These are phyloP conservation scores for Yueomyces sinensis DNA, from an alignment of 805 yeast species.

Conservation along the genomic window DNA sequence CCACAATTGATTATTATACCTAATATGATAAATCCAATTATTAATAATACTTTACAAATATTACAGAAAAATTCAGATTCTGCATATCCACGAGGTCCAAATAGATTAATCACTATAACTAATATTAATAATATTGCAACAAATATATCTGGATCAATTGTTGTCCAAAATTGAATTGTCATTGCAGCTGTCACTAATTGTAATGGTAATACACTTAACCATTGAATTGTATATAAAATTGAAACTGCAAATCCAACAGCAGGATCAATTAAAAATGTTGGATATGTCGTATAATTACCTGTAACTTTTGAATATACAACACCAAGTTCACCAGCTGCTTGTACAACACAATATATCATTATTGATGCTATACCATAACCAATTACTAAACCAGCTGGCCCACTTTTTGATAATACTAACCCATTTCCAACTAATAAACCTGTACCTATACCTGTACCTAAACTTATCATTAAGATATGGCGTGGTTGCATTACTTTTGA, in stretches of 20 bases:
- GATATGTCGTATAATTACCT: constrained; percentile 51
- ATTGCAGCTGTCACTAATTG: constrained; percentile 44
- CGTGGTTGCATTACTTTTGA: constrained; percentile 6
- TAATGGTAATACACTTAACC: constrained; percentile 41
- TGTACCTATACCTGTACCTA: constrained; percentile 78
- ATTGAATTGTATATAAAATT: constrained; percentile 42
- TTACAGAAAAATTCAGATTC: constrained; percentile 40
- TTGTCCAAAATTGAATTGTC: constrained; percentile 35
- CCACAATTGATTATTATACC: constrained; percentile 35
- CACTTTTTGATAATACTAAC: constrained; percentile 28
- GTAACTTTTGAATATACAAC: constrained; percentile 40
- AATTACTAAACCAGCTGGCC: constrained; percentile 35
- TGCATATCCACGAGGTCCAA: constrained; percentile 41
- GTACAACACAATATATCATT: constrained; percentile 43
- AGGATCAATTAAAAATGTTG: constrained; percentile 38
- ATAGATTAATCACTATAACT: constrained; percentile 33
- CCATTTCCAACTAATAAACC: constrained; percentile 49
- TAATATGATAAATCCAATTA: constrained; percentile 35
- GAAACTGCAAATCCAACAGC: constrained; percentile 53
- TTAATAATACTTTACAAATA: constrained; percentile 30
- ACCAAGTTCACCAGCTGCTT: constrained; percentile 50
- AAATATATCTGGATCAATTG: constrained; percentile 16
- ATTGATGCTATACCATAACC: constrained; percentile 43
- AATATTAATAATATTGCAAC: constrained; percentile 18
- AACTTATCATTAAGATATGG: constrained; percentile 31